Percentiles rank a stretch among this genome's conserved stretches.
phyloP scores from a whole-genome alignment of 495 filamentous ascomycete genomes.

The Penicillium ochrochloron region DNA sequence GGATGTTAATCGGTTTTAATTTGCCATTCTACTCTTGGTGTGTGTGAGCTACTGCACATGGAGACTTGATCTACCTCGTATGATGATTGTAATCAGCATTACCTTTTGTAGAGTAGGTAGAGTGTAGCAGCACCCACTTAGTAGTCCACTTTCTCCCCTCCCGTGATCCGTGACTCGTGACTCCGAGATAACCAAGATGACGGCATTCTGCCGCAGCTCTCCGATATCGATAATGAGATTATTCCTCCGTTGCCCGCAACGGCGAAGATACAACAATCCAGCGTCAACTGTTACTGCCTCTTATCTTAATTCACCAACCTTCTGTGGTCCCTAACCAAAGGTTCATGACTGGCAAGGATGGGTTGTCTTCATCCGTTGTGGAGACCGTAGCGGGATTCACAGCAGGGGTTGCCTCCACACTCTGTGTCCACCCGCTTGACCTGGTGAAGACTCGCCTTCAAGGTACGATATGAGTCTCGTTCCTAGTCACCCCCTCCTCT shows the following conservation, averaged over 20 bases:
- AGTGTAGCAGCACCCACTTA: not conserved
- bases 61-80: not conserved
- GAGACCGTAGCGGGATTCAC: constrained; percentile 90
- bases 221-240: not conserved
- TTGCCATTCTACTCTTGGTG: not conserved
- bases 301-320: not conserved
- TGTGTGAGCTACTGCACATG: not conserved
- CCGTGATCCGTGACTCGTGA: not conserved
- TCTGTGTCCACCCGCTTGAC: constrained; percentile 76
- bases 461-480: constrained; percentile 50
- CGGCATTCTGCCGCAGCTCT: constrained; percentile 2
- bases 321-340: constrained; percentile 8
- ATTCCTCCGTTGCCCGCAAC: not conserved
- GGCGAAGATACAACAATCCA: not conserved
- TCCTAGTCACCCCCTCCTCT: constrained; percentile 8
- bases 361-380: constrained; percentile 74
- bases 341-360: constrained; percentile 55
- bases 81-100: not conserved
- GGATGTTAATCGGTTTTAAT: constrained; percentile 11
- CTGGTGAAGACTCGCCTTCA: constrained; percentile 96
- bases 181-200: not conserved
- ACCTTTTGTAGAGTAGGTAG: not conserved
- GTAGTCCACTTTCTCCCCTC: not conserved
- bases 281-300: not conserved
- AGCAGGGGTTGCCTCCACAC: constrained; percentile 82